Base-by-base conservation (phyloP, 345 rosid genomes). In the Clausena lansium region DNA sequence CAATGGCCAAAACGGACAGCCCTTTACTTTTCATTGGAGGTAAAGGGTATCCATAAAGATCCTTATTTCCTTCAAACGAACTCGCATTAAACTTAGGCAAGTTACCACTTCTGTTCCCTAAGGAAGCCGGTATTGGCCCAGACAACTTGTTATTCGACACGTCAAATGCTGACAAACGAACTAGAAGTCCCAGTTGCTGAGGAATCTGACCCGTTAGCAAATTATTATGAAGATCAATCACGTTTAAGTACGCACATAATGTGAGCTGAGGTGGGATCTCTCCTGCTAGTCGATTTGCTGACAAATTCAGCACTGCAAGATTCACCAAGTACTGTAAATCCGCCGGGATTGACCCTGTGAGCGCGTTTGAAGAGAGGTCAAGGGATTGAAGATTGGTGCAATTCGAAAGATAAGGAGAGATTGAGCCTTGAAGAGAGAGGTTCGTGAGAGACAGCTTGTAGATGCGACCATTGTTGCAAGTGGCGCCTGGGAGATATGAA, bases 381-480 rank as follows among this genome's bases (percentile, higher is more conserved):
- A 95, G 87, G 0, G 97, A 84, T 77, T 95, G 99, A 59, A 95
- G 94, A 74, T 94, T 93, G 22, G 98, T 90, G 81, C 99, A 95
- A 81, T 92, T 93, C 5, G 99, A 87, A 30, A 95, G 79, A 71
- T 61, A 87, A 19, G 98, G 97, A 2, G 99, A 93, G 77, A 95
- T 87, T 2, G 92, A 77, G 83, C 99, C 99, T 57, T 87, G 91
- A 15, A 95, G 90, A 47, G 92, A 85, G 77, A 93, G 91, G 61
- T 86, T 89, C 0, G 88, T 85, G 54, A 94, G 90, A n/a, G 98
- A 88, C 30, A 95, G 97, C 83, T 95, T 95, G 86, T 93, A 95
- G 86, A 95, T 83, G 60, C 99, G 84, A 69, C 98, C 98, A 76
- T 93, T 95, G 92, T 92, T 95, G 88, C 98, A 93, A 73, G 88